Evolutionary conservation across 805 yeast genomes (phyloP), one percentile per base, ranked within the genome.

Genomic region (Nakazawaea holstii): DNA sequence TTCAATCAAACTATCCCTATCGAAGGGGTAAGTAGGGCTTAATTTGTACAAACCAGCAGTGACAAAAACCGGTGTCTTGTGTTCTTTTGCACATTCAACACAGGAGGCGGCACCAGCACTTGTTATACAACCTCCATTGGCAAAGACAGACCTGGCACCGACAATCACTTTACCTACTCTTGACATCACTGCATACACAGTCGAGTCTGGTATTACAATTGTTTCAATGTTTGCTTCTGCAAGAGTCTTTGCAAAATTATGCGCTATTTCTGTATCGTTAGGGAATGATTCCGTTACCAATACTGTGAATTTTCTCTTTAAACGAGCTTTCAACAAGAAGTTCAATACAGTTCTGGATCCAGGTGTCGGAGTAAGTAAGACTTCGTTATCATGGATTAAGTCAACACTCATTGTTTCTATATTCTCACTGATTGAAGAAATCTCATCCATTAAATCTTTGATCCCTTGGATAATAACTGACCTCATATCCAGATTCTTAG

Each of bases 121-220:
- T 2, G 96, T 80, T 42, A 89, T 79, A 54, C 96, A 86, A 9
- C 98, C 97, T 51, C 99, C 99, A 60, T 94, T 94, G 45, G 96
- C 96, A 62, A 94, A 86, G 5, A 94, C 97, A 0, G 96, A 81
- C 52, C 87, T 78, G 5, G 98, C 85, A 35, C 98, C 97, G 46
- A 95, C 79, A 50, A 94, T 80, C 29, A 94, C 99, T 64, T 95
- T 95, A 39, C 97, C 97, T 5, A 94, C 98, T 54, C 97, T 74
- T 35, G 97, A 87, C 98, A 94, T 94, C 41, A 94, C 89, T 0
- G 99, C 97, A 65, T 84, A 89, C 0, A 85, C 90, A 26, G 95
- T 85, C 5, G 95, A 77, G 61, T 94, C 99, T 1, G 99, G 97
- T 32, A 94, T 86, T 46, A 94, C 77, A 2, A 91, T 86, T 1